Evolutionary conservation across 108 stramenopile genomes (phyloP).

Genomic region (Ochromonas danica): DNA sequence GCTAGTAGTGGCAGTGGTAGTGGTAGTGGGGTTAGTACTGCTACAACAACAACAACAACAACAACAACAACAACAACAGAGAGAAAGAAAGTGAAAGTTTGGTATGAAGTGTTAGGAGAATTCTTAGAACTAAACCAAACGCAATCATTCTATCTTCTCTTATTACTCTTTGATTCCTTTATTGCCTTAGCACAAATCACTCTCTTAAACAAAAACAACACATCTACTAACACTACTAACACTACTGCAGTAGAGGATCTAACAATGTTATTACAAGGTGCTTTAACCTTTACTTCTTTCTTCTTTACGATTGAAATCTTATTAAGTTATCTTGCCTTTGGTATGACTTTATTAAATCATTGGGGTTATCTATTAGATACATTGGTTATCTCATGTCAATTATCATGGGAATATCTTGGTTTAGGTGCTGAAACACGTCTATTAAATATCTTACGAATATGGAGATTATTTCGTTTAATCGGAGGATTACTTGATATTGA

Average conservation of each 20-base stretch:
- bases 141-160: not conserved
- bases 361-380: constrained; percentile 21
- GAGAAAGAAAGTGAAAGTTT: too few relatives aligned
- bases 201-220: not conserved
- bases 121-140: not conserved
- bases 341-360: not conserved
- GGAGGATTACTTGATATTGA: not conserved
- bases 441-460: constrained; percentile 12
- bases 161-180: not conserved
- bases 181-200: not conserved
- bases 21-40: too few relatives aligned
- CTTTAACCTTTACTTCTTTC: not conserved
- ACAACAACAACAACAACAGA: too few relatives aligned
- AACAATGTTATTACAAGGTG: not conserved
- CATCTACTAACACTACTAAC: not conserved
- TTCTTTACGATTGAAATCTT: constrained; percentile 28
- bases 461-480: constrained; percentile 5
- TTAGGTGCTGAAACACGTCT: not conserved
- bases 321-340: not conserved
- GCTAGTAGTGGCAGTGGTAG: too few relatives aligned
- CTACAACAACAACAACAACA: too few relatives aligned
- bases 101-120: too few relatives aligned
- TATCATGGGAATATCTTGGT: not conserved
- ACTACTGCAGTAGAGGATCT: not conserved
- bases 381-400: not conserved